phyloP scores from a whole-genome alignment of 495 filamentous ascomycete species.

The Mytilinidion resinicola region DNA sequence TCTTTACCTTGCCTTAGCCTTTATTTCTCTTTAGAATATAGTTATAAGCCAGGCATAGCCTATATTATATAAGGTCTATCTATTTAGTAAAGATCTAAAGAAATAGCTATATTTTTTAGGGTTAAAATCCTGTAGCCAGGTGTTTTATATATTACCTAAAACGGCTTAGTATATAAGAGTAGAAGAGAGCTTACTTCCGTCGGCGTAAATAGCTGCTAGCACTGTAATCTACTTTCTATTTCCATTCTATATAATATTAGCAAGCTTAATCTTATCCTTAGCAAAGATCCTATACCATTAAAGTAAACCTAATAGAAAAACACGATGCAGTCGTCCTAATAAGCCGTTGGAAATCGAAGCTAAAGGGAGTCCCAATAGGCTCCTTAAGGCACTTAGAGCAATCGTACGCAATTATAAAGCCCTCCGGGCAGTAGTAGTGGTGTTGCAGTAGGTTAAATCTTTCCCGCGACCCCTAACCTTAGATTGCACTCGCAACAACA shows the following conservation, averaged over 20 bases:
- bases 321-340: too few species aligned
- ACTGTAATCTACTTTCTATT: slow-evolving; percentile 1
- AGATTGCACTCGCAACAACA: too few species aligned
- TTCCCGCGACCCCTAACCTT: too few species aligned
- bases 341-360: too few species aligned
- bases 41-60: not conserved
- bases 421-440: too few species aligned
- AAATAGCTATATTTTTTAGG: not conserved
- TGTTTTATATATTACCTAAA: not conserved
- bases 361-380: too few species aligned
- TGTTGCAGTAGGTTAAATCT: too few species aligned
- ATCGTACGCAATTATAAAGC: too few species aligned
- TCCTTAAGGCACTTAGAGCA: too few species aligned
- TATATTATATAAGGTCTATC: not conserved
- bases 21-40: slow-evolving; percentile 1
- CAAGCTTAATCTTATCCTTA: not conserved
- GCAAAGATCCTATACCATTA: too few species aligned
- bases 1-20: not conserved
- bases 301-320: too few species aligned
- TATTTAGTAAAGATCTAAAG: not conserved
- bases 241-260: not conserved
- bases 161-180: slow-evolving; percentile 2
- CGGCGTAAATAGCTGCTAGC: not conserved
- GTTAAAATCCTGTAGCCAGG: not conserved
- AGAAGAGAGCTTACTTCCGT: not conserved